Percentiles rank a stretch among this genome's conserved stretches.
These are phyloP conservation scores for Boletus rex-veris DNA, from an alignment of 768 basidiomycete genomes.

Conservation along the genomic window DNA sequence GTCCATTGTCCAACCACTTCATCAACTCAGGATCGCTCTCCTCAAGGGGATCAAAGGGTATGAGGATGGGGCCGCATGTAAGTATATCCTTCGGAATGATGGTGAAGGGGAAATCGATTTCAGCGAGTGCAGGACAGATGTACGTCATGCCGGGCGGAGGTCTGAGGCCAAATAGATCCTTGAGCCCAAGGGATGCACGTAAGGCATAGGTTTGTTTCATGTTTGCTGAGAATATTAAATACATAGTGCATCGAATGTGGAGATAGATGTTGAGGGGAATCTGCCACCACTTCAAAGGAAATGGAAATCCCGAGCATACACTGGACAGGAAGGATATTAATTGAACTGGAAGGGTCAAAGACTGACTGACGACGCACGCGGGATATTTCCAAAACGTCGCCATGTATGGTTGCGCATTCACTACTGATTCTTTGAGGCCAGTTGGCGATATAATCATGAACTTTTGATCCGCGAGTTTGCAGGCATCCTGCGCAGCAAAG, in stretches of 20 bases:
- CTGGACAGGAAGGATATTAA: neutral
- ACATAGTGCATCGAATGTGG: neutral
- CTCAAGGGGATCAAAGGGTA: slow-evolving; percentile 6
- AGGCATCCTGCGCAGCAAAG: slow-evolving; percentile 2
- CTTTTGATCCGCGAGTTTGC: neutral
- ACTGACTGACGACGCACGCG: neutral
- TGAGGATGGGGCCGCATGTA: slow-evolving; percentile 7
- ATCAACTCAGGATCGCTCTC: slow-evolving; percentile 1
- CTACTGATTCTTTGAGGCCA: neutral
- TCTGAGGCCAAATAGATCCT: neutral
- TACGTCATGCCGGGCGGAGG: neutral
- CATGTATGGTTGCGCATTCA: neutral
- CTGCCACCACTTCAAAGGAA: slow-evolving; percentile 16
- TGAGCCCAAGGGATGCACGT: slow-evolving; percentile 4
- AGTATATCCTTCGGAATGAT: slow-evolving; percentile 7
- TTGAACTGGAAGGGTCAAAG: neutral
- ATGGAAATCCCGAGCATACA: slow-evolving; percentile 6
- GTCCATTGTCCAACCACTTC: slow-evolving; percentile 10
- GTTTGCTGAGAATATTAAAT: neutral
- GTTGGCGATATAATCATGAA: slow-evolving; percentile 1
- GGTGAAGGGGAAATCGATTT: neutral
- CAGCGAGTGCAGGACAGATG: slow-evolving; percentile 2
- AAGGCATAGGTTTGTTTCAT: neutral
- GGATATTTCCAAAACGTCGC: slow-evolving; percentile 7
- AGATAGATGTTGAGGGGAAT: slow-evolving; percentile 9